Evolutionary conservation across 306 rosid genomes (phyloP), one percentile per base, ranked within the genome.

Genomic region (Glycine latifolia): DNA sequence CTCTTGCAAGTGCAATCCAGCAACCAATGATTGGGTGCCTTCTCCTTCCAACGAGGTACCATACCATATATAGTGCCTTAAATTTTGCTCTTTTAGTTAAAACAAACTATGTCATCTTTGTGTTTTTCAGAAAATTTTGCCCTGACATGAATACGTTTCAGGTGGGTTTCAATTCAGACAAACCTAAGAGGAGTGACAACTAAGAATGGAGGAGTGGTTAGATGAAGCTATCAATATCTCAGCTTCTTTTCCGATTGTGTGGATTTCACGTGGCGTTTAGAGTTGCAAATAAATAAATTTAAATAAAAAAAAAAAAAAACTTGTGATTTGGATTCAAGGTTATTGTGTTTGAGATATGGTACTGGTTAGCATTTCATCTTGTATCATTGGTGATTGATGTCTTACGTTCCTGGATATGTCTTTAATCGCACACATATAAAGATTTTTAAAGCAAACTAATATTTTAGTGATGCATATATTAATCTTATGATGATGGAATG

Each of bases 11-110:
- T 62, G 94, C 16, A 95, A 95, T 82, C 97, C 99, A 15, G 97
- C 99, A 65, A 92, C 97, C 31, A 95, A 95, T 62, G 99, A 95
- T 17, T 95, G 99, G 99, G 79, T 89, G 72, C 99, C 97, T 8
- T 83, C 90, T 44, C 31, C 79, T 82, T 77, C 78, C 9, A 75
- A 50, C 41, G 79, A 71, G 92, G 94, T 89, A 86, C 17, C 31
- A 31, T 50, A 10, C 41, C 13, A 14, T 59, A 62, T 26, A 31
- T 61, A 37, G 5, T 37, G 3, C 41, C 5, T 37, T 20, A n/a
- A 6, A 2, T 26, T 76, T 39, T 81, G 3, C 10, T 53, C 10
- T 53, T 11, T 8, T 16, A 49, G 15, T 76, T 0, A 10, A 26
- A 26, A 26, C 31, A 26, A 26, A 26, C 1, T 26, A 43, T 74